These are phyloP conservation scores for Pseudogymnoascus sp. DNA, from an alignment of 2,329 filamentous ascomycete genomes.

Conservation along the genomic window DNA sequence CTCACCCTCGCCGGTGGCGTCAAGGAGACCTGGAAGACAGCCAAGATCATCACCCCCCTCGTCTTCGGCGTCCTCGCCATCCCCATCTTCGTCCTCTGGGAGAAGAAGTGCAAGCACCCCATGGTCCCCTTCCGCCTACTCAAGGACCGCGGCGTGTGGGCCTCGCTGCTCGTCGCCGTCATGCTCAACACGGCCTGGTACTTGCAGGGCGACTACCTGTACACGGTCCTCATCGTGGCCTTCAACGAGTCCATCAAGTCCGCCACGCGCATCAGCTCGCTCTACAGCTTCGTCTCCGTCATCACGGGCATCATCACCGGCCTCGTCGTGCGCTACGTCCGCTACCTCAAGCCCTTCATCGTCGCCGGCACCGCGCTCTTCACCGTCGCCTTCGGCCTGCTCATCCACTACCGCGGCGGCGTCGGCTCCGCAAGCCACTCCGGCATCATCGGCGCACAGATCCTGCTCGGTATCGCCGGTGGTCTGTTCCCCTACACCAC, in stretches of 20 bases:
- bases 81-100: constrained; percentile 45
- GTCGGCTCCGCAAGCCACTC: constrained; percentile 34
- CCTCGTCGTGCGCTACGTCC: constrained; percentile 46
- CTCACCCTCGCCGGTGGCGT: constrained; percentile 47
- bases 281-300: constrained; percentile 52
- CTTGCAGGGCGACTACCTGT: constrained; percentile 56
- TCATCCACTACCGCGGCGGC: constrained; percentile 55
- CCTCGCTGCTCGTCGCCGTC: constrained; percentile 48
- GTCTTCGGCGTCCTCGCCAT: constrained; percentile 41
- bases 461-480: constrained; percentile 53
- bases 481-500: constrained; percentile 48
- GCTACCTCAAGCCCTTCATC: constrained; percentile 56
- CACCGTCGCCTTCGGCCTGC: constrained; percentile 55
- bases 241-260: constrained; percentile 49
- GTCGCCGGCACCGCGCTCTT: constrained; percentile 50
- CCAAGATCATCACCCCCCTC: constrained; percentile 42
- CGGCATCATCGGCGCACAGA: constrained; percentile 53
- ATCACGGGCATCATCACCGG: constrained; percentile 49
- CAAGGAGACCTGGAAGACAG: constrained; percentile 39
- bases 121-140: constrained; percentile 53
- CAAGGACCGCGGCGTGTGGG: constrained; percentile 57
- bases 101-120: constrained; percentile 39
- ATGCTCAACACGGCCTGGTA: constrained; percentile 52
- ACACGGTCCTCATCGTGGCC: constrained; percentile 51
- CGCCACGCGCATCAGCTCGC: constrained; percentile 50